Evolutionary conservation across 2,329 filamentous ascomycete species (phyloP).

Genomic region (Aphanoascus verrucosus): DNA sequence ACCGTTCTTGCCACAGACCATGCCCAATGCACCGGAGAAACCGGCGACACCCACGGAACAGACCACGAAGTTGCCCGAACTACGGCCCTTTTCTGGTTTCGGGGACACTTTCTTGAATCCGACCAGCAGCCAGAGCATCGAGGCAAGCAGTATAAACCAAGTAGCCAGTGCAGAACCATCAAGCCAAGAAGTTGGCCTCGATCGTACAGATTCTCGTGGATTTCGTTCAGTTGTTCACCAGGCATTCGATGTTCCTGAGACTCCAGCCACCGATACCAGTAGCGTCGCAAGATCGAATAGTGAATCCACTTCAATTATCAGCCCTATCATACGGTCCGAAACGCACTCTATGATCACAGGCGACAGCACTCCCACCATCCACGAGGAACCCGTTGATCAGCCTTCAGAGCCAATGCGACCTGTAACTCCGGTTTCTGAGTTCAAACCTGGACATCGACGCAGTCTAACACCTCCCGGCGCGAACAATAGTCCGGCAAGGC

Average conservation of each 20-base stretch:
- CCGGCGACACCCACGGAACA: background rate
- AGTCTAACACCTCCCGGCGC: conserved; percentile 49
- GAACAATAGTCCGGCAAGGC: conserved; percentile 52
- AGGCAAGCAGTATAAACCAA: conserved; percentile 7
- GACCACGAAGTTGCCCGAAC: background rate
- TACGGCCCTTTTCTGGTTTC: conserved; percentile 19
- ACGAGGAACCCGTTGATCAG: conserved; percentile 19
- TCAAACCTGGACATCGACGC: conserved; percentile 46
- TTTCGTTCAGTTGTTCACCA: conserved; percentile 52
- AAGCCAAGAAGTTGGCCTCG: conserved; percentile 27
- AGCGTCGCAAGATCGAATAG: conserved; percentile 51
- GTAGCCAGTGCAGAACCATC: conserved; percentile 14
- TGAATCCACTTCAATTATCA: conserved; percentile 52
- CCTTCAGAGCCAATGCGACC: conserved; percentile 6
- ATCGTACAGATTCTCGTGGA: conserved; percentile 45
- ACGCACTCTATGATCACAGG: background rate
- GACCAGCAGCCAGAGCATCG: conserved; percentile 1
- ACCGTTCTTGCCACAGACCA: background rate
- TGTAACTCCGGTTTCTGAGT: conserved; percentile 25
- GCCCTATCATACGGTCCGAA: conserved; percentile 53
- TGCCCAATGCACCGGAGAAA: background rate
- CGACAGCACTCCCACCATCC: conserved; percentile 31
- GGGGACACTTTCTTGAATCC: conserved; percentile 25
- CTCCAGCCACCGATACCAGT: conserved; percentile 44
- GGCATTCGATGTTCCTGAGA: conserved; percentile 52